Evolutionary conservation across 208 protist genomes (phyloP), one percentile per base, ranked within the genome.

Genomic region (Leptomonas seymouri): DNA sequence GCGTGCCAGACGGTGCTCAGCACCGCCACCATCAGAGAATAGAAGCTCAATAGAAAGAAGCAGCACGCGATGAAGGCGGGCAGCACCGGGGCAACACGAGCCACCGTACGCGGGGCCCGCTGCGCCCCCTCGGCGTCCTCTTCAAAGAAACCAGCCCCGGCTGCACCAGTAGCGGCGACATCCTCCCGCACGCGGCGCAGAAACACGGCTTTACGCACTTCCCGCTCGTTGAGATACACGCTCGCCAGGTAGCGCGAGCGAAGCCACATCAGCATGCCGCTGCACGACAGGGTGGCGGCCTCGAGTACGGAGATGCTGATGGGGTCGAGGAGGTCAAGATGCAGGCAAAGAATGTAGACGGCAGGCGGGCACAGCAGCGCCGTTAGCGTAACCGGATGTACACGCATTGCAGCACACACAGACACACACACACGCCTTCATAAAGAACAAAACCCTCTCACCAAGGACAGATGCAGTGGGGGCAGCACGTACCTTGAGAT

Each of bases 251-350:
- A 80, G 49, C 85, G 61, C 0, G 81, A 81, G 27, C 71, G 74
- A n/a, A 94, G 45, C 76, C 81, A 92, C 51, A 90, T 49, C 0
- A 81, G 11, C 16, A 70, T 36, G 0, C 70, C 81, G 21, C 70
- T 51, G 15, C 82, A 34, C 0, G 77, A 85, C 16, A 66, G 70
- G 18, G 78, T 74, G 0, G 61, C 66, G 15, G 80, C 77, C 45
- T 78, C 71, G 9, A 71, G 46, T 14, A 90, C 27, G n/a, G 58
- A 70, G 2, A 84, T 16, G 14, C 55, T 69, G n/a, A 72, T 42
- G 2, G 53, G 30, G n/a, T 80, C 68, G 2, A 41, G 66, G 2
- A 70, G 1, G 16, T 23, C 48, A 9, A 74, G 27, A 14, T 28
- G 30, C 18, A 15, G 7, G 34, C 59, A 46, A 0, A 80, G 41